Evolutionary conservation across 805 yeast species (phyloP), one percentile per base, ranked within the genome.

Genomic region (Nakazawaea molendinolei): DNA sequence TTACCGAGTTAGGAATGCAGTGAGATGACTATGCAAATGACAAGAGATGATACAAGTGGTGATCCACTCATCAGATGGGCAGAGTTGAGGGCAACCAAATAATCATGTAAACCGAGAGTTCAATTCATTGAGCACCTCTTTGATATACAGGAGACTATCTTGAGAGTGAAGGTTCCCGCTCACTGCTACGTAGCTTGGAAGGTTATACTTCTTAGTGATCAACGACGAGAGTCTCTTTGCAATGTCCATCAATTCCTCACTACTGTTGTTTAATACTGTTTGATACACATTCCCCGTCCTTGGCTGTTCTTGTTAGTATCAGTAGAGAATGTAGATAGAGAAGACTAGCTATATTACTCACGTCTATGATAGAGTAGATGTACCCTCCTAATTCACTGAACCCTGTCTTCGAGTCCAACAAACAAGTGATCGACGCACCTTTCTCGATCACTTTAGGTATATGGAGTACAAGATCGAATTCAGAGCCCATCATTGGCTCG

Each of bases 111-210:
- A n/a, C n/a, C n/a, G 28, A 18, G 12, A 18, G 15, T 29, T 16
- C 13, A 10, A 42, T 23, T 43, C 38, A 6, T 34, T 44, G 4
- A 62, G 34, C 0, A 60, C 42, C 13, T 48, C 50, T 34, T 51
- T 58, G 5, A 58, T 49, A 23, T 52, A 45, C 2, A 39, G 37
- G 5, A 60, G 27, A 25, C 58, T 50, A 17, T 67, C 66, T 13
- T 59, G 61, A 6, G 55, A 37, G 2, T 50, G 47, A 21, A 68
- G 51, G 13, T 49, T 43, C 0, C 74, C 76, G 42, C 63, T 65
- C 6, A 69, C 40, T 41, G 65, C 59, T 4, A 69, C 70, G 44
- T 72, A 72, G 13, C 65, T 51, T 2, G 77, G 77, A 10, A 51
- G 45, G 3, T 48, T 46, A 38, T 58, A 68, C 39, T 61, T 67